Evolutionary conservation across 768 basidiomycete genomes (phyloP).

Genomic region (Chalciporus pseudorubinellus): DNA sequence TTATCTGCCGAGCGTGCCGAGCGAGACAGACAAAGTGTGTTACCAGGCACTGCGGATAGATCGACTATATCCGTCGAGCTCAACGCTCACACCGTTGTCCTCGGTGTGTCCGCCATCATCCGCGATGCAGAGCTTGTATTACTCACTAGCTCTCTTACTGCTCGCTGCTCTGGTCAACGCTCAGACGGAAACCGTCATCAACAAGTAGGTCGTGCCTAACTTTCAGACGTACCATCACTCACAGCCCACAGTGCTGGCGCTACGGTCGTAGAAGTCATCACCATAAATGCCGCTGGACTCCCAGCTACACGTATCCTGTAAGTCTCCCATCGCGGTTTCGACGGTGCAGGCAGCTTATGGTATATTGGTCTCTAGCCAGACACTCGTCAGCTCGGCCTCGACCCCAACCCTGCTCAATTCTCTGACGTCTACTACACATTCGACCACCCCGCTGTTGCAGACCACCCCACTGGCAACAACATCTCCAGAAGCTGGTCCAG

Average conservation of each 20-base stretch:
- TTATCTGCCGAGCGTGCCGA: slow-evolving; percentile 27
- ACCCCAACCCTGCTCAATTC: slow-evolving; percentile 3
- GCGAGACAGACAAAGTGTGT: no score
- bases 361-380: slow-evolving; percentile 10
- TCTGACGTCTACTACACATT: slow-evolving; percentile 14
- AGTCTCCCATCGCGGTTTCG: slow-evolving; percentile 8
- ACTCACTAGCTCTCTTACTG: slow-evolving; percentile 17
- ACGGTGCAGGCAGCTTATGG: slow-evolving; percentile 6
- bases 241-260: slow-evolving; percentile 41
- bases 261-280: slow-evolving; percentile 50
- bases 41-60: no score
- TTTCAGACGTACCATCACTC: slow-evolving; percentile 8
- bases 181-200: slow-evolving; percentile 48
- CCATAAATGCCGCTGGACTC: slow-evolving; percentile 38
- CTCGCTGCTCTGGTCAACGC: slow-evolving; percentile 28
- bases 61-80: background rate
- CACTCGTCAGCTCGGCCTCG: slow-evolving; percentile 11
- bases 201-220: slow-evolving; percentile 41
- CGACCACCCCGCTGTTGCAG: slow-evolving; percentile 15
- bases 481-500: slow-evolving; percentile 33
- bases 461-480: slow-evolving; percentile 24
- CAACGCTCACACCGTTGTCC: background rate
- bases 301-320: slow-evolving; percentile 46
- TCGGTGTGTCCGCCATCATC: slow-evolving; percentile 5
- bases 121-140: slow-evolving; percentile 17